Evolutionary conservation across 2,329 filamentous ascomycete species (phyloP), one percentile per base, ranked within the genome.

Genomic region (Sporothrix variecibatus): DNA sequence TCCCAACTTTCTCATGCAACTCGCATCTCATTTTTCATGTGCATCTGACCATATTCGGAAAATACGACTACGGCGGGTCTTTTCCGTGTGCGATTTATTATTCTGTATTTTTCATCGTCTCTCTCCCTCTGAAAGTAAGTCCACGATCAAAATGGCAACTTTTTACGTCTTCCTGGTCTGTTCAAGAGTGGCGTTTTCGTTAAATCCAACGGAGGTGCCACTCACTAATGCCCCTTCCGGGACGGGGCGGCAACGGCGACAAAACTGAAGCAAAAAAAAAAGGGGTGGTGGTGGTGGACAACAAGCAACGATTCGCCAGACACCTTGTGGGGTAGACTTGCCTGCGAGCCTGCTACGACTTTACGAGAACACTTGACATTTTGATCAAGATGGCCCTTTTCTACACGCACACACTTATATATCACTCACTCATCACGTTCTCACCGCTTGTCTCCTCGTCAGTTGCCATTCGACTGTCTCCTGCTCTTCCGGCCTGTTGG

Each of bases 191-290:
- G 34, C 34, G 34, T 34, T 34, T 34, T 34, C 34, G 5, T 17
- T 15, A 20, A 34, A 17, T n/a, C 15, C 28, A 60, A 34, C 28
- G 28, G 56, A 20, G 26, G 26, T 20, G 28, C 56, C 56, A 60
- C 51, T 71, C 68, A 58, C 67, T 70, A 58, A 71, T 60, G 69
- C 51, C 46, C 53, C 68, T 64, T 34, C 70, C 70, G 17, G 56
- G 51, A 72, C 28, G 53, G 26, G 34, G 69, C 69, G 70, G 56
- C 53, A 51, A 64, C 3, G 40, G 56, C 70, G 53, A 71, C 53
- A 23, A 43, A 38, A 3, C 8, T 17, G 34, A 64, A 43, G 8
- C 60, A 26, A 64, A 40, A 20, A 17, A 34, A n/a, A n/a, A n/a
- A n/a, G n/a, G n/a, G n/a, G 34, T 4, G 34, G 34, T 34, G 56